phyloP scores from a whole-genome alignment of 225 moss, liverwort and hornwort species.

The Sphagnum contortum region DNA sequence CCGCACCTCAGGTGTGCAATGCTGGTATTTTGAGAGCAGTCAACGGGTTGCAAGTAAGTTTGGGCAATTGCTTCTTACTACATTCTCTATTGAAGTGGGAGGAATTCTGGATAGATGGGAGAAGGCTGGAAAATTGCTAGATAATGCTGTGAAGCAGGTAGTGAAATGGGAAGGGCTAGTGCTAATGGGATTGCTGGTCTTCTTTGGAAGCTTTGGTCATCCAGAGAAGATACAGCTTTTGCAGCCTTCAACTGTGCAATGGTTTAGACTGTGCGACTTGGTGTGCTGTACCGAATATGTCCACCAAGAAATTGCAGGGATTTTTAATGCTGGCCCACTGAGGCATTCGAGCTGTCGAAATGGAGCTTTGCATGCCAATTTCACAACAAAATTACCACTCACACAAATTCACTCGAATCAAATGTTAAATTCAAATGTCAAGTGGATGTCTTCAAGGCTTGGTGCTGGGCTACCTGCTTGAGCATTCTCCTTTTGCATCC shows the following conservation, averaged over 20 bases:
- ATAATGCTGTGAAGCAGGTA: conserved; percentile 23
- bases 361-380: conserved; percentile 52
- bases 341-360: conserved; percentile 42
- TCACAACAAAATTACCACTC: conserved; percentile 43
- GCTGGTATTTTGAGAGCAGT: no score
- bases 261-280: conserved; percentile 58
- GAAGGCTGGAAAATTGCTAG: no score
- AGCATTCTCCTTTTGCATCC: conserved; percentile 55
- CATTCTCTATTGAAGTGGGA: no score
- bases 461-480: conserved; percentile 61
- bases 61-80: no score
- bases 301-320: conserved; percentile 38
- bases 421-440: conserved; percentile 47
- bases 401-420: conserved; percentile 39
- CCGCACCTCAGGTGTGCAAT: no score
- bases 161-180: conserved; percentile 25
- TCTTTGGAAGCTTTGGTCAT: conserved; percentile 55
- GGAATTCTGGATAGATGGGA: no score
- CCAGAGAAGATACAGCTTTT: conserved; percentile 55
- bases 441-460: conserved; percentile 49
- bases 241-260: conserved; percentile 52
- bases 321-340: conserved; percentile 38
- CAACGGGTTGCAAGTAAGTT: no score
- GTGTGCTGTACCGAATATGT: conserved; percentile 57
- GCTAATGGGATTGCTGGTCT: conserved; percentile 55